A percentile compares a stretch with the other conserved stretches of the same genome.
phyloP scores from a whole-genome alignment of 2,329 filamentous ascomycete species.

The Ophiostoma triangulosporum region DNA sequence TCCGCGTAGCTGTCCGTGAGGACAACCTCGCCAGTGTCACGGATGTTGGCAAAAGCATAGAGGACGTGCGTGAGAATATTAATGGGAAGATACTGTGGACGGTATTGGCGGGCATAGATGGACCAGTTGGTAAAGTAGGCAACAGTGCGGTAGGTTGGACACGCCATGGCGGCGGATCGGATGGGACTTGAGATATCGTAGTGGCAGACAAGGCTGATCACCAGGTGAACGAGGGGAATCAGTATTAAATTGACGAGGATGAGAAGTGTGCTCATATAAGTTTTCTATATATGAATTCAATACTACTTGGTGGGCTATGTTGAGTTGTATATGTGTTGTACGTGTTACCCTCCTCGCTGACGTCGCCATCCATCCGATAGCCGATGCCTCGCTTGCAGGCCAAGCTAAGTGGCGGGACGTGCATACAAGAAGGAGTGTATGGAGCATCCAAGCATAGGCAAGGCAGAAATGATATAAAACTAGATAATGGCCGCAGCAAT shows the following conservation, averaged over 20 bases:
- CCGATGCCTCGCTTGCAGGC: background rate
- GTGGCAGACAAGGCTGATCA: background rate
- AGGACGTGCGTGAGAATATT: constrained; percentile 79
- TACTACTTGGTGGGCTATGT: background rate
- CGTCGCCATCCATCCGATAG: background rate
- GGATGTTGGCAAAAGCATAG: constrained; percentile 82
- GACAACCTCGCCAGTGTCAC: constrained; percentile 64
- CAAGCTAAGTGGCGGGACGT: background rate
- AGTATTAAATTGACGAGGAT: too few relatives aligned
- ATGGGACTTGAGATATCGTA: too few relatives aligned
- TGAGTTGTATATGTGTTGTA: background rate
- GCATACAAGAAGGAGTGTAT: background rate
- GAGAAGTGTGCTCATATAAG: too few relatives aligned
- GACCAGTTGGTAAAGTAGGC: constrained; percentile 72
- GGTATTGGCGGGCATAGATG: constrained; percentile 74
- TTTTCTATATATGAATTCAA: too few relatives aligned
- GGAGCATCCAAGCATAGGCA: background rate
- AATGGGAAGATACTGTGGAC: constrained; percentile 70
- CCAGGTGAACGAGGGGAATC: too few relatives aligned
- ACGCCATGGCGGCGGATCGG: constrained; percentile 1
- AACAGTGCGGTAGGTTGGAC: constrained; percentile 47
- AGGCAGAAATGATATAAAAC: background rate
- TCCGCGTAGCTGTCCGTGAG: constrained; percentile 52
- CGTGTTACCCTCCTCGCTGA: background rate
- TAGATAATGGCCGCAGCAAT: too few relatives aligned